Evolutionary conservation across 129 eudicot species (phyloP), one percentile per base, ranked within the genome.

Genomic region (Tagetes patula): DNA sequence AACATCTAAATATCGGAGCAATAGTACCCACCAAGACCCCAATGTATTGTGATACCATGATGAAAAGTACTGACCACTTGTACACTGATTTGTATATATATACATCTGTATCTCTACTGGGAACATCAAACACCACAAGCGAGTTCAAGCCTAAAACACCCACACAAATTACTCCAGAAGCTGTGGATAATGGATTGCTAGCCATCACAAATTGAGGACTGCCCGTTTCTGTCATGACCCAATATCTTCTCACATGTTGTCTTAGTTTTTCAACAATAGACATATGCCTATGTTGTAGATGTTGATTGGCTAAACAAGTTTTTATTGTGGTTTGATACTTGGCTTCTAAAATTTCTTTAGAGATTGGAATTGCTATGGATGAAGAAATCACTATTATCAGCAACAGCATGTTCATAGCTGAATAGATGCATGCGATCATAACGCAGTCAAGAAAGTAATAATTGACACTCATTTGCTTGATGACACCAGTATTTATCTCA

Each of bases 311-410:
- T 30, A 39, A 34, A 77, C 56, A 56, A 2, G 34, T 34, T 32
- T 60, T 52, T 13, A 52, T 65, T 61, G 48, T 40, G 13, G 79
- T 61, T 13, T 69, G 60, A 40, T 83, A 79, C 54, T 65, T 71
- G n/a, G 38, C 3, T 60, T 83, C 84, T 47, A 83, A 36, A 13
- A 70, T 48, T 20, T 43, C 39, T 58, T 79, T 83, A 5, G 56
- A 58, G 13, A 45, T 31, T 36, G 85, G 72, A 59, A 75, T 55
- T 30, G 67, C 11, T 10, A 81, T 11, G 3, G 88, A 78, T 0
- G 81, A 70, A n/a, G 70, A 70, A 20, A 39, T 34, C 34, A 81
- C 9, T 42, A 75, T 31, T 7, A 60, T 14, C 1, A 78, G 63
- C 67, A 78, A 38, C 14, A 75, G 0, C 0, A 84, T 11, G 73